Evolutionary conservation across 2,329 filamentous ascomycete genomes (phyloP).

Genomic region (Neurospora sp.): DNA sequence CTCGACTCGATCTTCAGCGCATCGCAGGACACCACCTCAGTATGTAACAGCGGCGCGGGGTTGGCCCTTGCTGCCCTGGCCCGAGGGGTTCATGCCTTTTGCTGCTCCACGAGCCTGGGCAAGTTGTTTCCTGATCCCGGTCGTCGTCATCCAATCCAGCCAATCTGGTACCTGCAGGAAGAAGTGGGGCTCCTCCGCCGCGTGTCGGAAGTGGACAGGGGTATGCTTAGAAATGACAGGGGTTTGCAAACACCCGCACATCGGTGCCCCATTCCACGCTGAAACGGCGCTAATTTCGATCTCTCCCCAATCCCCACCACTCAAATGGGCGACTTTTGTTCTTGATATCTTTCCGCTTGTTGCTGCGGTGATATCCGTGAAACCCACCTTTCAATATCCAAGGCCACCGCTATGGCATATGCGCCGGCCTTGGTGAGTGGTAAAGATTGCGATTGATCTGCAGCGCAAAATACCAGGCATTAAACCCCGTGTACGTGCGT

Average conservation of each 20-base stretch:
- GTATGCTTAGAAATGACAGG: not conserved
- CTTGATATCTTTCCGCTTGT: not conserved
- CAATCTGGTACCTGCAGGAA: slow-evolving; percentile 15
- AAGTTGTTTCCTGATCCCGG: slow-evolving; percentile 2
- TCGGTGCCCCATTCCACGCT: not conserved
- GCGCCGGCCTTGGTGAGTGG: not conserved
- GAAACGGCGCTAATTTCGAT: slow-evolving; percentile 8
- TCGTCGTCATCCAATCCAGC: slow-evolving; percentile 4
- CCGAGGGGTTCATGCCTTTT: not conserved
- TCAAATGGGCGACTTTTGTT: not conserved
- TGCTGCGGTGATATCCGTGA: not conserved
- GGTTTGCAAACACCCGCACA: not conserved
- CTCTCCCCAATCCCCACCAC: not conserved
- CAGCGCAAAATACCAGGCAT: not conserved
- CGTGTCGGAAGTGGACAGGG: slow-evolving; percentile 6
- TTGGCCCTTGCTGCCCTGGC: not conserved
- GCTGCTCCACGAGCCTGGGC: not conserved
- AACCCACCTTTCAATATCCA: not conserved
- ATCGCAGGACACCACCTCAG: not conserved
- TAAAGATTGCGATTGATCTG: not conserved
- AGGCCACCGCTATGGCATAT: not conserved
- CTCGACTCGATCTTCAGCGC: not conserved
- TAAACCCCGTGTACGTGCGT: not conserved
- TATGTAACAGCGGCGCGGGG: not conserved
- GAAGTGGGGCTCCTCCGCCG: not conserved